Conservation (phyloP, 2,329 filamentous ascomycete species). For the Diaporthe sp. region DNA sequence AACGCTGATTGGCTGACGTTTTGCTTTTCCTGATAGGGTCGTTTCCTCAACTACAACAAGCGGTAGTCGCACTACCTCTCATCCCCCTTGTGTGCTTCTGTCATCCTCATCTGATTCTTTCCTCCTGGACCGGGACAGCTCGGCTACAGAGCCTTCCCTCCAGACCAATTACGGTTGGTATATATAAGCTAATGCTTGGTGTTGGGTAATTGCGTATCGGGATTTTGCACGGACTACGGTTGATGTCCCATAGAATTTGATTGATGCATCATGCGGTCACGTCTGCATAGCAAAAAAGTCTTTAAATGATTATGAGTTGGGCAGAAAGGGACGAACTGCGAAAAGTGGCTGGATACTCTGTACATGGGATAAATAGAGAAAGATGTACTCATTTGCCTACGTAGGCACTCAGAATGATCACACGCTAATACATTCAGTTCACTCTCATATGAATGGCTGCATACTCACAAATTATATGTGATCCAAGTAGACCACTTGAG, state of each 20-base stretch:
- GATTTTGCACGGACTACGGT: constrained; percentile 16
- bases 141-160: background rate
- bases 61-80: constrained; percentile 48
- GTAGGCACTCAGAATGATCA: constrained; percentile 19
- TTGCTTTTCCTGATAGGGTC: constrained; percentile 53
- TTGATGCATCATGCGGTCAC: constrained; percentile 23
- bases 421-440: background rate
- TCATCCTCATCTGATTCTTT: background rate
- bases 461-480: background rate
- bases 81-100: background rate
- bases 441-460: background rate
- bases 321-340: background rate
- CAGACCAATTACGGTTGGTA: background rate
- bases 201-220: constrained; percentile 10
- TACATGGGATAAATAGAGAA: constrained; percentile 5
- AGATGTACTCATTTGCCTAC: constrained; percentile 16
- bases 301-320: constrained; percentile 10
- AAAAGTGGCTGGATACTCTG: background rate
- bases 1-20: constrained; percentile 2
- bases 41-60: constrained; percentile 67
- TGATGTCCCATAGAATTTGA: constrained; percentile 24
- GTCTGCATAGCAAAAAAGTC: constrained; percentile 11
- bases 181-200: constrained; percentile 18
- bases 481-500: background rate
- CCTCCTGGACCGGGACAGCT: background rate